Conservation (phyloP, 768 basidiomycete species). For the Lentinula aciculospora region DNA sequence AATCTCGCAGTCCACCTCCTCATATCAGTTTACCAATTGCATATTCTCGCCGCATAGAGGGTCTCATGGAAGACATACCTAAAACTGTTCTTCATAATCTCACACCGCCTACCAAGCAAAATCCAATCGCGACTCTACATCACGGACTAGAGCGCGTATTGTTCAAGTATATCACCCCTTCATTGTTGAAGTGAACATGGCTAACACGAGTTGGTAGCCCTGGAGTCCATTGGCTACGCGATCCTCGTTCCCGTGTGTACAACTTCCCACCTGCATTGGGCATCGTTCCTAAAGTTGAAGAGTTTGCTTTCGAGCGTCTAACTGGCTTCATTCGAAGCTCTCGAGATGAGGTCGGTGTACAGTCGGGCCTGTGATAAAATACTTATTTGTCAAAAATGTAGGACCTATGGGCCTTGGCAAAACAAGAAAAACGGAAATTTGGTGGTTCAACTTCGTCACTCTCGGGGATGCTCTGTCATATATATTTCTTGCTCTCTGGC, state of each 20-base stretch:
- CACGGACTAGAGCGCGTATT: slow-evolving; percentile 67
- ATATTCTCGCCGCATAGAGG: background rate
- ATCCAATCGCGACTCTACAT: slow-evolving; percentile 49
- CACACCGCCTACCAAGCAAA: slow-evolving; percentile 30
- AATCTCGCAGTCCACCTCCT: background rate
- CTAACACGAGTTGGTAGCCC: slow-evolving; percentile 43
- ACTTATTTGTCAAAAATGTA: slow-evolving; percentile 19
- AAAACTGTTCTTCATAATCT: slow-evolving; percentile 25
- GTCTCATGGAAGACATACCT: slow-evolving; percentile 1
- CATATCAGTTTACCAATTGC: background rate
- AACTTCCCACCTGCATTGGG: slow-evolving; percentile 76
- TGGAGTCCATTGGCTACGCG: slow-evolving; percentile 84
- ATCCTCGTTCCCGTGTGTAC: slow-evolving; percentile 80
- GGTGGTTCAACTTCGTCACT: slow-evolving; percentile 89
- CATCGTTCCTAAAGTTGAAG: slow-evolving; percentile 65
- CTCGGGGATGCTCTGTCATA: slow-evolving; percentile 76
- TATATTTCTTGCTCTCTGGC: slow-evolving; percentile 83
- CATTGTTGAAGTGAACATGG: background rate
- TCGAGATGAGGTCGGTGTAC: slow-evolving; percentile 48
- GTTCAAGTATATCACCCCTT: slow-evolving; percentile 52
- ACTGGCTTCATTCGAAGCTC: slow-evolving; percentile 75
- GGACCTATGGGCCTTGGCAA: slow-evolving; percentile 63
- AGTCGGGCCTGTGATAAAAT: background rate
- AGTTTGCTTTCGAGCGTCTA: slow-evolving; percentile 83
- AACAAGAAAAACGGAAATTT: slow-evolving; percentile 52